A percentile compares a stretch with the other conserved stretches of the same genome.
Evolutionary conservation across 2,329 filamentous ascomycete species (phyloP).

Genomic region (Hypoxylon sp.): DNA sequence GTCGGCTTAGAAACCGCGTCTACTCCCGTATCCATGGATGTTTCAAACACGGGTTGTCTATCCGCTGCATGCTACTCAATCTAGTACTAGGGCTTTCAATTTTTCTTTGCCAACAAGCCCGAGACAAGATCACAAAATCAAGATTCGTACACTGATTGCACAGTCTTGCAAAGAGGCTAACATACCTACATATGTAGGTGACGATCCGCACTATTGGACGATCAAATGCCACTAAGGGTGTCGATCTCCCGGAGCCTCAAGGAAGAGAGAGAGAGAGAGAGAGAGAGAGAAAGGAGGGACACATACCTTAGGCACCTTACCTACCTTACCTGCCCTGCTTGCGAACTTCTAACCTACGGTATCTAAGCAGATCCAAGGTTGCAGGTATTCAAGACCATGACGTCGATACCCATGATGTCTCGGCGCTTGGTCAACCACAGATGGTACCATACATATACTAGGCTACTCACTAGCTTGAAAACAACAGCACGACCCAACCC

Average conservation of each 20-base stretch:
- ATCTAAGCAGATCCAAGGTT: constrained; percentile 23
- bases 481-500: constrained; percentile 12
- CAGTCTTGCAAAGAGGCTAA: constrained; percentile 36
- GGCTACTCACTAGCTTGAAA: constrained; percentile 3
- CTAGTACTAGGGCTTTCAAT: constrained; percentile 11
- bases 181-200: constrained; percentile 29
- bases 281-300: constrained; percentile 2
- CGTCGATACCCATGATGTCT: constrained; percentile 38
- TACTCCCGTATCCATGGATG: constrained; percentile 29
- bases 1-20: constrained; percentile 15
- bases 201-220: constrained; percentile 42
- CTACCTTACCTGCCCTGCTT: constrained; percentile 2
- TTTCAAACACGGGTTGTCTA: constrained; percentile 28
- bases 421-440: constrained; percentile 29
- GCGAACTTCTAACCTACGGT: constrained; percentile 6
- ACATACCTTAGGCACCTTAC: constrained; percentile 7
- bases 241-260: constrained; percentile 45
- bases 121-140: constrained; percentile 28
- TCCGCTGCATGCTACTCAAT: constrained; percentile 28
- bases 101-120: constrained; percentile 29
- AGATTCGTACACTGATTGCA: constrained; percentile 33
- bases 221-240: constrained; percentile 34
- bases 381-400: constrained; percentile 18
- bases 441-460: constrained; percentile 6
- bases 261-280: constrained; percentile 1